Base-by-base conservation (phyloP, 345 rosid species). In the Psidium guajava region DNA sequence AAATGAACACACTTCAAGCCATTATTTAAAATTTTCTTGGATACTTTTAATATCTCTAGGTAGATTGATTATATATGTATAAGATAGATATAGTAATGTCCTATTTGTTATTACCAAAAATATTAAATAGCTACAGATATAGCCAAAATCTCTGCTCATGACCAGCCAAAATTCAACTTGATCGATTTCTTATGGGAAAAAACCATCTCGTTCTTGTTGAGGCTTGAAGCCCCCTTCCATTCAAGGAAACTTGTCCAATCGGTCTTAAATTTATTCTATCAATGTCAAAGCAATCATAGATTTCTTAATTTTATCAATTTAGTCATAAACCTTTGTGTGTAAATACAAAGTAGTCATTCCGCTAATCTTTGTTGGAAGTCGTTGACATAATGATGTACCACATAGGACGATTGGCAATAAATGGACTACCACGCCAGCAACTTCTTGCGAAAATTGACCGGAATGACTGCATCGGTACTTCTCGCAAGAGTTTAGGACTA, bases 291-390 rank as follows among this genome's bases (percentile, higher is more conserved):
- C 1, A 58, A 0, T 12, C 14, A 25, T 58, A 25, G 25, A 25
- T 25, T 25, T 44, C 9, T 44, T 44, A 44, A 44, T 6, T 44
- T 44, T 44, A 44, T 7, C 42, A 5, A 40, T 40, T 40, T 40
- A 40, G 42, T 40, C 49, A 49, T 58, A 58, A 58, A 58, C 9
- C 14, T 58, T 58, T n/a, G 8, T 16, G 0, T 14, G 16, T n/a
- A n/a, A 0, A n/a, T n/a, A 0, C 2, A n/a, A n/a, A n/a, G 2
- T 7, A 58, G 2, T n/a, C 36, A 58, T n/a, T 28, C n/a, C 0
- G 0, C 16, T n/a, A 58, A 58, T 58, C n/a, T 58, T 58, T 58
- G 32, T 0, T 0, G 0, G 10, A n/a, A 58, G n/a, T n/a, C 8
- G 6, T 0, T n/a, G 0, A 58, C 0, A 58, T 58, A 0, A 16